Evolutionary conservation across 75 land plant species (phyloP).

Genomic region (Sequoiadendron giganteum): DNA sequence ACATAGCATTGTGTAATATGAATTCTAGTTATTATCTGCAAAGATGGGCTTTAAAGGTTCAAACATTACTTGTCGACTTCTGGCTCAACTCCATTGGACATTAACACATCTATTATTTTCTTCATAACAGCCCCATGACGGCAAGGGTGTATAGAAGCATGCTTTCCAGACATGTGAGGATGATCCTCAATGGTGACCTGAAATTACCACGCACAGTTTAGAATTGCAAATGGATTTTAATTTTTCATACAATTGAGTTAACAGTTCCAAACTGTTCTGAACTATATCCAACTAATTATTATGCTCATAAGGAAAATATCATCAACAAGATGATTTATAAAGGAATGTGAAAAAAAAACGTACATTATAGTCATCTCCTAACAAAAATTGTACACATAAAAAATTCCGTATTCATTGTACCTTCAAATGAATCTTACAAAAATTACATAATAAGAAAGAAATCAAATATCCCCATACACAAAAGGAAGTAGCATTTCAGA

Average conservation of each 20-base stretch:
- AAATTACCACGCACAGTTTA: neutral
- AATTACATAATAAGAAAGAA: too few species aligned
- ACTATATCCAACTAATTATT: neutral
- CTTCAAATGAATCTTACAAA: neutral
- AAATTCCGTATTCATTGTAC: neutral
- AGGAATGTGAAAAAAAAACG: too few species aligned
- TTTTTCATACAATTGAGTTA: too few species aligned
- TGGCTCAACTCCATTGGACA: conserved; percentile 91
- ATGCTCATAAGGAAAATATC: neutral
- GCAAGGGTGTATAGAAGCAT: conserved; percentile 98
- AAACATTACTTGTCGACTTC: conserved; percentile 94
- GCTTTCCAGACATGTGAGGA: conserved; percentile 96
- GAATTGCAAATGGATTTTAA: neutral
- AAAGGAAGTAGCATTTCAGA: neutral
- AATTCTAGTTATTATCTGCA: neutral
- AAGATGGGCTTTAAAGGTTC: neutral
- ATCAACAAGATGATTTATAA: neutral
- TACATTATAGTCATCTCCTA: too few species aligned
- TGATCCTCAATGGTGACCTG: conserved; percentile 99
- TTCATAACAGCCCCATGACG: conserved; percentile 99
- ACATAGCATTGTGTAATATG: neutral
- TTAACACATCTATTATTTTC: conserved; percentile 89
- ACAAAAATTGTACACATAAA: neutral
- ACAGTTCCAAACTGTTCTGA: neutral
- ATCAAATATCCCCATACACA: neutral